These are phyloP conservation scores for Sanghuangporus sanghuang DNA, from an alignment of 1,284 basidiomycete genomes.

Conservation along the genomic window DNA sequence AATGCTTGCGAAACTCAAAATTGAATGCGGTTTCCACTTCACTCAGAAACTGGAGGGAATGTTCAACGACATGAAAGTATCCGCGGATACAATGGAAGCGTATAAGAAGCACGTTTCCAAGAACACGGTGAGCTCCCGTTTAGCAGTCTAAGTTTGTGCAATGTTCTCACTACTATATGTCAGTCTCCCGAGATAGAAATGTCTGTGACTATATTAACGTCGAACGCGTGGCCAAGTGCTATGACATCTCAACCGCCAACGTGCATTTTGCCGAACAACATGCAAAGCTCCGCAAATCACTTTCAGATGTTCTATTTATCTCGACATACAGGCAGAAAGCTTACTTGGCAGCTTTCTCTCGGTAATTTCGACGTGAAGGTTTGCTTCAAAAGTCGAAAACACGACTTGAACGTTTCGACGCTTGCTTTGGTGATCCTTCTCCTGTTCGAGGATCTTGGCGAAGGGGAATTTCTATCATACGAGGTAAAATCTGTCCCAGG, in stretches of 20 bases:
- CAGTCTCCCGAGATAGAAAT: conserved; percentile 75
- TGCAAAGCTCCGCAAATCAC: conserved; percentile 62
- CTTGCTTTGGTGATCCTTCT: conserved; percentile 86
- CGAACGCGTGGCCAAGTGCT: conserved; percentile 84
- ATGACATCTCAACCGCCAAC: conserved; percentile 54
- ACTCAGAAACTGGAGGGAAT: conserved; percentile 98
- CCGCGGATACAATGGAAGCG: conserved; percentile 74
- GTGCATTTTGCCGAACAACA: conserved; percentile 63
- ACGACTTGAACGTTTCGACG: conserved; percentile 93
- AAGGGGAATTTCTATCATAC: conserved; percentile 71
- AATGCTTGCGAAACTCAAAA: conserved; percentile 97
- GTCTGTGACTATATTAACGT: conserved; percentile 86
- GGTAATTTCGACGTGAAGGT: conserved; percentile 90
- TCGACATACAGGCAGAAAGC: conserved; percentile 82
- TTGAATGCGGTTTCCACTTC: conserved; percentile 95
- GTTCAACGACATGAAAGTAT: conserved; percentile 97
- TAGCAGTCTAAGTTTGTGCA: neutral
- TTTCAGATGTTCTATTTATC: conserved; percentile 92
- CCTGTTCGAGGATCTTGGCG: conserved; percentile 74
- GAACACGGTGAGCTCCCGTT: conserved; percentile 40
- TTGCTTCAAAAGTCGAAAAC: conserved; percentile 72
- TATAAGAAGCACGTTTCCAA: conserved; percentile 63
- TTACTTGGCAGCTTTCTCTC: conserved; percentile 93
- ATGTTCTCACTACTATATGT: neutral
- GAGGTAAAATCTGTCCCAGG: conserved; percentile 38